Evolutionary conservation across 2,329 filamentous ascomycete species (phyloP).

Genomic region (Fusarium austroafricanum): DNA sequence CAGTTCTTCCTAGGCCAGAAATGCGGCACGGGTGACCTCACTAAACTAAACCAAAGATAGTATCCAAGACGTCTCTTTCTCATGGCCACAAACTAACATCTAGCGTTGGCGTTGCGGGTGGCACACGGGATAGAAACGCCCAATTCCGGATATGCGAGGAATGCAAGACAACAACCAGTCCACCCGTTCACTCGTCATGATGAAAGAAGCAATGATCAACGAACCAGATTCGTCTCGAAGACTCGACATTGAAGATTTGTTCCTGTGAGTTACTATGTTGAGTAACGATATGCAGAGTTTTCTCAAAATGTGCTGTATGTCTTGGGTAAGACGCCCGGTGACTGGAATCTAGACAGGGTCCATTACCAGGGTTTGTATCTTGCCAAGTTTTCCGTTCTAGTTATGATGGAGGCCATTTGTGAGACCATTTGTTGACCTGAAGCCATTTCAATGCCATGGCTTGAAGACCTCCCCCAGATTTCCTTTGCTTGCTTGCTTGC

Average conservation of each 20-base stretch:
- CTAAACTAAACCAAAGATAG: no score
- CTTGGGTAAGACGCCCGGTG: no score
- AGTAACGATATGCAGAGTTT: slow-evolving; percentile 1
- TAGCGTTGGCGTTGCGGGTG: background rate
- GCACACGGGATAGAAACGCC: background rate
- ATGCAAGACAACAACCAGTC: background rate
- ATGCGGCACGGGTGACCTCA: no score
- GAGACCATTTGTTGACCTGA: no score
- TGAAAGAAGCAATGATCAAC: background rate
- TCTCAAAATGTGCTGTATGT: background rate
- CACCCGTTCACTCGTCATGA: background rate
- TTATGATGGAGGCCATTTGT: no score
- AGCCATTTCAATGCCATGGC: no score
- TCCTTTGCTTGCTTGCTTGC: background rate
- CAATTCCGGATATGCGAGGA: slow-evolving; percentile 3
- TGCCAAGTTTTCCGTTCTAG: no score
- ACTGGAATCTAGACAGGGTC: no score
- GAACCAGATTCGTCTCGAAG: background rate
- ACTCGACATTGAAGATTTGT: slow-evolving; percentile 4
- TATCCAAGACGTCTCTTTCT: no score
- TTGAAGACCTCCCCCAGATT: background rate
- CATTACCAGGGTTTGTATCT: no score
- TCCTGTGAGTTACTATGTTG: background rate
- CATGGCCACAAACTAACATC: background rate
- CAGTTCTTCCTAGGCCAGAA: no score